These are phyloP conservation scores for Bombardia bombarda DNA, from an alignment of 495 filamentous ascomycete species.

Conservation along the genomic window DNA sequence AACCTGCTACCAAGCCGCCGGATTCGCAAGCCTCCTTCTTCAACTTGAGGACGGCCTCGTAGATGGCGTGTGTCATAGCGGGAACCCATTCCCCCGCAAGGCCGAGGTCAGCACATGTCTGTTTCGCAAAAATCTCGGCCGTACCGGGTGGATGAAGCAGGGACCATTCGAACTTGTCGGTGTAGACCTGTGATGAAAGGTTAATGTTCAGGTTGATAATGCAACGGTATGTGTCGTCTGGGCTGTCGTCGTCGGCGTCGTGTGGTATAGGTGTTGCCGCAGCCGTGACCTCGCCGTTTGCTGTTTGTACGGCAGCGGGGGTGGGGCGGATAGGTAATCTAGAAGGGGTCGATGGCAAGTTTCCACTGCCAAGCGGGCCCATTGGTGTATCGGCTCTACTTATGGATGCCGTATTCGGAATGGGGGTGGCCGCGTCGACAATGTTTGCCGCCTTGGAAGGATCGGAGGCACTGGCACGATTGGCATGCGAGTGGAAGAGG, in stretches of 20 bases:
- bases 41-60: constrained; percentile 83
- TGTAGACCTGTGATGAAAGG: constrained; percentile 84
- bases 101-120: constrained; percentile 86
- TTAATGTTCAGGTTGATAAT: constrained; percentile 89
- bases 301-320: constrained; percentile 12
- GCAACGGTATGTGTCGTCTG: constrained; percentile 86
- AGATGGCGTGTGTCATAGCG: constrained; percentile 91
- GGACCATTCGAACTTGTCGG: constrained; percentile 98
- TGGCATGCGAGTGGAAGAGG: constrained; percentile 61
- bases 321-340: constrained; percentile 12
- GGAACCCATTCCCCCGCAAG: constrained; percentile 89
- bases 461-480: constrained; percentile 31
- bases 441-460: constrained; percentile 25
- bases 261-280: constrained; percentile 17
- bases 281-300: constrained; percentile 20
- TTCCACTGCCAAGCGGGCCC: constrained; percentile 29
- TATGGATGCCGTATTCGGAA: constrained; percentile 19
- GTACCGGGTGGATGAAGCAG: constrained; percentile 84
- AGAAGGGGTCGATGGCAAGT: constrained; percentile 22
- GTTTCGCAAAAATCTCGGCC: constrained; percentile 84
- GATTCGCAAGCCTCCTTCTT: constrained; percentile 96
- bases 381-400: constrained; percentile 43
- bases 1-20: constrained; percentile 66
- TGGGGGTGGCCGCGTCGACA: constrained; percentile 33
- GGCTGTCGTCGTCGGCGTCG: constrained; percentile 42